Conservation (phyloP, 2,329 filamentous ascomycete genomes). For the Xylaria sp. region DNA sequence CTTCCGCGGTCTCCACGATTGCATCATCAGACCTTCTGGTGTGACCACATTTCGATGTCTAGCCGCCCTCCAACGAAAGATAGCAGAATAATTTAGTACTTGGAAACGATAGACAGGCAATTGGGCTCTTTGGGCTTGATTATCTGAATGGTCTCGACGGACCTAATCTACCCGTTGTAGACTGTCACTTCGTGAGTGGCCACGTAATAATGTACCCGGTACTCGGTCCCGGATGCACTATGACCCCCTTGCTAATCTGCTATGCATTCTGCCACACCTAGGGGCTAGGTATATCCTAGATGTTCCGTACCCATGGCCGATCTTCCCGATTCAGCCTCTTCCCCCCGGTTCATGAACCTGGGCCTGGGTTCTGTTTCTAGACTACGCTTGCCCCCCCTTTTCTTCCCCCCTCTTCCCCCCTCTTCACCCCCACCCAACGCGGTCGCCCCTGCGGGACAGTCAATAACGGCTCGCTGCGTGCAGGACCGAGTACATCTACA, state of each 20-base stretch:
- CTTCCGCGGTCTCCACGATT: conserved; percentile 1
- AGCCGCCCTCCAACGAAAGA: not conserved
- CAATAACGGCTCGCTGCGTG: conserved; percentile 6
- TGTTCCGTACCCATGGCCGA: not conserved
- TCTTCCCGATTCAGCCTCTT: not conserved
- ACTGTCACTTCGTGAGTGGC: not conserved
- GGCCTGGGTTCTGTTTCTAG: not conserved
- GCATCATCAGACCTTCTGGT: conserved; percentile 3
- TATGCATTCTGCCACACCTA: conserved; percentile 17
- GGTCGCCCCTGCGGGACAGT: conserved; percentile 1
- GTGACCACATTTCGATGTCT: not conserved
- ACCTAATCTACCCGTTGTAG: not conserved
- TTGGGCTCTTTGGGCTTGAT: not conserved
- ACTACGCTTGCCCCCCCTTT: not conserved
- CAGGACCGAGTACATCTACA: not conserved
- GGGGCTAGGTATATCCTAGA: not conserved
- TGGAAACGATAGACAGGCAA: not conserved
- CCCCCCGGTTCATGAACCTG: not conserved
- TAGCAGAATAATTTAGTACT: not conserved
- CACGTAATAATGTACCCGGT: conserved; percentile 22
- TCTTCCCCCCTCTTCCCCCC: not conserved
- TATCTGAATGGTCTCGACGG: not conserved
- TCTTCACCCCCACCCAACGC: conserved; percentile 7
- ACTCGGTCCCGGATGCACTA: conserved; percentile 16
- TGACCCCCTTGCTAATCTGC: not conserved